A percentile compares a stretch with the other conserved stretches of the same genome.
Evolutionary conservation across 768 basidiomycete genomes (phyloP).

Genomic region (Suillus americanus): DNA sequence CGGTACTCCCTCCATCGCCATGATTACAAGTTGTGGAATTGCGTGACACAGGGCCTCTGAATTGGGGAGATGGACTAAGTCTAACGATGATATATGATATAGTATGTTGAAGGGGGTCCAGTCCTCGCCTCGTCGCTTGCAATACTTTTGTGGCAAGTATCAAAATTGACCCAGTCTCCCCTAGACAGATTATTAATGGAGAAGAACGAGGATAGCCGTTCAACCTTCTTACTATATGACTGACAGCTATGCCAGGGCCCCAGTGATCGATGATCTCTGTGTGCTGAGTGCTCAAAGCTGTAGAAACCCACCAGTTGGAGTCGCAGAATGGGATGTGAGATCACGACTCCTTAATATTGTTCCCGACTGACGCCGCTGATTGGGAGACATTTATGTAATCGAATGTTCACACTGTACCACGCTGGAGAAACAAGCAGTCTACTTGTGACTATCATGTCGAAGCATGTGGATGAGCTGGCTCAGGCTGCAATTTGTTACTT

Average conservation of each 20-base stretch:
- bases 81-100: neutral
- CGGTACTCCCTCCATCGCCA: neutral
- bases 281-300: neutral
- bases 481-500: neutral
- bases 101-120: neutral
- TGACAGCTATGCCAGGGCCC: neutral
- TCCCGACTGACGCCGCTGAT: too few relatives aligned
- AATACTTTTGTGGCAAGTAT: neutral
- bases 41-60: neutral
- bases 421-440: neutral
- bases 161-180: neutral
- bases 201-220: neutral
- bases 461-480: neutral
- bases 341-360: too few relatives aligned
- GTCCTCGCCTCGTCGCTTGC: neutral
- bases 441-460: neutral
- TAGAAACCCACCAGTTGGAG: neutral
- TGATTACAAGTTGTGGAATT: neutral
- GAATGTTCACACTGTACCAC: neutral
- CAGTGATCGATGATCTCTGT: neutral
- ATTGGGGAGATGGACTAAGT: neutral
- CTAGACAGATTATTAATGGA: neutral
- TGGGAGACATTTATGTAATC: too few relatives aligned
- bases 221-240: neutral
- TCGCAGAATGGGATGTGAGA: neutral